These are phyloP conservation scores for Eucalyptus grandis DNA, from an alignment of 345 rosid species.

Conservation along the genomic window DNA sequence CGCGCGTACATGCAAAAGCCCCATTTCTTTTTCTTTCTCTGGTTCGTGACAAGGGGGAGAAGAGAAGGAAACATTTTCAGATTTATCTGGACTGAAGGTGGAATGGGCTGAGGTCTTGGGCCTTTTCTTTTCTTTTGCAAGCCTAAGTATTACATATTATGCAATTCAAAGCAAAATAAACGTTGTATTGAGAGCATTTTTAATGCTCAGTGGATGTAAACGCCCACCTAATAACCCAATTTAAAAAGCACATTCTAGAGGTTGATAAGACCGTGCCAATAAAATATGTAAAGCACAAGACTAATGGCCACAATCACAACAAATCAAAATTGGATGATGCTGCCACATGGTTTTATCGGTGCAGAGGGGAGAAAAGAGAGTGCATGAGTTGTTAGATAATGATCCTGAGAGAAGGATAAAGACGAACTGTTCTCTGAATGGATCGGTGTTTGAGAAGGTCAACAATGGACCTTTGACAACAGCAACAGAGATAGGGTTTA, in stretches of 20 bases:
- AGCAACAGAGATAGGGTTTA: background rate
- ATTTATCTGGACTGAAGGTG: no score
- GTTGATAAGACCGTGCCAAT: background rate
- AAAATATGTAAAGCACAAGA: background rate
- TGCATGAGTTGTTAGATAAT: background rate
- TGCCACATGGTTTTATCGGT: background rate
- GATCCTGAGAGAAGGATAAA: background rate
- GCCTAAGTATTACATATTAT: no score
- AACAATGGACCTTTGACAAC: background rate
- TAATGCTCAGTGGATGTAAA: no score
- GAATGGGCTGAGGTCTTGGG: no score
- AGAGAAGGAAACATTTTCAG: no score
- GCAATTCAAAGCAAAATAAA: background rate
- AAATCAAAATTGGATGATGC: background rate
- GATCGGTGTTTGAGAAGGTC: background rate
- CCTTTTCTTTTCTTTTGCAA: no score
- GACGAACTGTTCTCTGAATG: background rate
- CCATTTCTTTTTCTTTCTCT: no score
- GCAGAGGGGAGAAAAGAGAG: background rate
- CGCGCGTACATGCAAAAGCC: no score
- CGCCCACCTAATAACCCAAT: no score
- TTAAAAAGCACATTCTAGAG: no score
- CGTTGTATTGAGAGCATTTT: no score
- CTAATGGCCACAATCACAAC: background rate
- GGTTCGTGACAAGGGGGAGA: no score